Conservation (phyloP, 345 rosid species). For the Lepidium sativum region DNA sequence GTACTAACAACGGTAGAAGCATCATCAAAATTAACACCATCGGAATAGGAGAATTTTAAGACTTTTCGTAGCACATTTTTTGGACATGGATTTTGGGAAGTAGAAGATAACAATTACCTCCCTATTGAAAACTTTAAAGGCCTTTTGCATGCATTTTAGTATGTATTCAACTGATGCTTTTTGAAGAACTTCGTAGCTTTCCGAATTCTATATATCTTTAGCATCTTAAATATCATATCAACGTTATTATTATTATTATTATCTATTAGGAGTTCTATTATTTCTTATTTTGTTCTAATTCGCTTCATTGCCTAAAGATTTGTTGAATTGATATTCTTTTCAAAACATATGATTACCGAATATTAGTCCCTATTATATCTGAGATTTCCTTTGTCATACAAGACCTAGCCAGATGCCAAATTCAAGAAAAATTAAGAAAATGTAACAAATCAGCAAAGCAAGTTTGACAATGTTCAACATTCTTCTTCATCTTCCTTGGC, state of each 20-base stretch:
- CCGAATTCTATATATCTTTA: not conserved
- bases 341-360: not conserved
- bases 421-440: not conserved
- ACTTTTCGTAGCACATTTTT: too few species aligned
- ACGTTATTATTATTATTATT: not conserved
- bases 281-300: not conserved
- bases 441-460: not conserved
- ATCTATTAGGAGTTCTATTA: not conserved
- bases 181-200: not conserved
- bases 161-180: not conserved
- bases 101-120: too few species aligned
- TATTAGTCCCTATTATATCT: not conserved
- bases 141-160: not conserved
- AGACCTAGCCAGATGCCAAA: not conserved
- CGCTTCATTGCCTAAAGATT: not conserved
- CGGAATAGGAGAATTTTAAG: too few species aligned
- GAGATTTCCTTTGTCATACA: not conserved
- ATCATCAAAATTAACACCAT: too few species aligned
- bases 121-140: not conserved
- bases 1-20: slow-evolving; percentile 30
- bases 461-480: not conserved
- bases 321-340: not conserved
- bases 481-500: slow-evolving; percentile 34
- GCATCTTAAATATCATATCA: not conserved
- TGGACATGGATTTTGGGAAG: too few species aligned